phyloP scores from a whole-genome alignment of 129 eudicot species.

The Artemisia tridentata region DNA sequence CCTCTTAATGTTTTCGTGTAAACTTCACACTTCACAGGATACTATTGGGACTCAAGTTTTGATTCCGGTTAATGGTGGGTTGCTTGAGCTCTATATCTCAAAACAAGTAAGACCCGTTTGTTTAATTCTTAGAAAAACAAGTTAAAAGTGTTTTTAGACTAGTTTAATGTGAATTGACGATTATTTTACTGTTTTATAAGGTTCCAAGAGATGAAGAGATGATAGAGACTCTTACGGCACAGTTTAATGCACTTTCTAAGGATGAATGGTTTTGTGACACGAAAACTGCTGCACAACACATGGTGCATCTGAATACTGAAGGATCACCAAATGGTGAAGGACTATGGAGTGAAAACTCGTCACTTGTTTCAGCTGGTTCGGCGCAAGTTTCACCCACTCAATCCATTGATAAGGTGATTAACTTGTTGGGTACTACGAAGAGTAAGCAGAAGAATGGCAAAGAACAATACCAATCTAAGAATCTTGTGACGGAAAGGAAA shows the following conservation, averaged over 20 bases:
- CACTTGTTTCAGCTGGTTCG: slow-evolving; percentile 31
- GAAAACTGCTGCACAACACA: neutral
- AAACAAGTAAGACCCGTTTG: slow-evolving; percentile 46
- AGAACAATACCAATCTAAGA: slow-evolving; percentile 58
- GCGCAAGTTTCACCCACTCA: slow-evolving; percentile 38
- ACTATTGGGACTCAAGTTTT: slow-evolving; percentile 62
- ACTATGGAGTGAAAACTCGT: slow-evolving; percentile 38
- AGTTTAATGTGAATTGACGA: neutral
- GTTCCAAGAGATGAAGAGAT: slow-evolving; percentile 53
- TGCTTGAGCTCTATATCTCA: slow-evolving; percentile 67
- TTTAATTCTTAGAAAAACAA: neutral
- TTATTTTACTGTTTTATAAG: slow-evolving; percentile 44
- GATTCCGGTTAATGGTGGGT: slow-evolving; percentile 64
- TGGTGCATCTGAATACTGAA: slow-evolving; percentile 35
- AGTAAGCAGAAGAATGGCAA: slow-evolving; percentile 30
- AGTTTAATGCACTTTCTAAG: slow-evolving; percentile 22
- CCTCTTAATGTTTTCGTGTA: neutral
- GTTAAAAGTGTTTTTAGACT: neutral
- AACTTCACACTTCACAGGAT: slow-evolving; percentile 46
- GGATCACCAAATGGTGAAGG: slow-evolving; percentile 54
- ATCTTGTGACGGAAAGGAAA: slow-evolving; percentile 67
- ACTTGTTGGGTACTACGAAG: slow-evolving; percentile 12
- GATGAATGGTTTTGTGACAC: too few relatives aligned
- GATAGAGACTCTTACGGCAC: slow-evolving; percentile 47
- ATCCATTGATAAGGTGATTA: slow-evolving; percentile 32